phyloP scores from a whole-genome alignment of 352 stramenopile species.

The Phytopythium kandeliae region DNA sequence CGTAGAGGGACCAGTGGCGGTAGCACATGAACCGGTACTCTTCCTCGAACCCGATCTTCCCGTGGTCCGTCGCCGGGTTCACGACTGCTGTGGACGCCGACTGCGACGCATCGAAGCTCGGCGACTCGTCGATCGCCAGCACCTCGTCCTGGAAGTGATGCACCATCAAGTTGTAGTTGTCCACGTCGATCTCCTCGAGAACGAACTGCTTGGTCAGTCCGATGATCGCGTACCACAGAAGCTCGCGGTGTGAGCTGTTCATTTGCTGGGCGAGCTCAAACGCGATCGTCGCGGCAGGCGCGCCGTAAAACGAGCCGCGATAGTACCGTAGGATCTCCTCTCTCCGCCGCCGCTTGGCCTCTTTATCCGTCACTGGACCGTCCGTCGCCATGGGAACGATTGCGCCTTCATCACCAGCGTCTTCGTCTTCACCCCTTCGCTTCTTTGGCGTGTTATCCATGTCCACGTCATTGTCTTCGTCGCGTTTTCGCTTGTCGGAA shows the following conservation, averaged over 20 bases:
- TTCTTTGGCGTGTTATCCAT: slow-evolving; percentile 17
- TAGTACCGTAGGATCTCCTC: slow-evolving; percentile 93
- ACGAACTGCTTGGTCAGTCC: slow-evolving; percentile 95
- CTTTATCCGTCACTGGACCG: slow-evolving; percentile 20
- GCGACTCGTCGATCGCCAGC: slow-evolving; percentile 52
- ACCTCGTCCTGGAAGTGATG: slow-evolving; percentile 90
- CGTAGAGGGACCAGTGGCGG: slow-evolving; percentile 93
- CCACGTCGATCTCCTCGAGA: slow-evolving; percentile 88
- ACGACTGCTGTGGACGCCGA: slow-evolving; percentile 2
- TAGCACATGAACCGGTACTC: slow-evolving; percentile 97
- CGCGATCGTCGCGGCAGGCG: slow-evolving; percentile 66
- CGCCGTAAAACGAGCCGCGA: slow-evolving; percentile 84
- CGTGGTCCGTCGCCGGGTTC: slow-evolving; percentile 67
- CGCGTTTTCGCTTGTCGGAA: slow-evolving; percentile 27
- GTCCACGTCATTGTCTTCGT: slow-evolving; percentile 31
- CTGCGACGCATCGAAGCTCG: neutral
- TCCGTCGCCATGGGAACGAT: slow-evolving; percentile 13
- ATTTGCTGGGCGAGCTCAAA: slow-evolving; percentile 81
- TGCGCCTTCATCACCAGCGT: slow-evolving; percentile 20
- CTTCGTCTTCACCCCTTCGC: slow-evolving; percentile 22
- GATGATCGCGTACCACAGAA: slow-evolving; percentile 97
- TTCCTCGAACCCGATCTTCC: slow-evolving; percentile 85
- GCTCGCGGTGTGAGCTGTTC: slow-evolving; percentile 80
- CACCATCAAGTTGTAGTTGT: slow-evolving; percentile 90
- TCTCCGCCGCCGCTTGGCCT: slow-evolving; percentile 51